phyloP scores from a whole-genome alignment of 1,139 yeast species.

The Scheffersomyces cryptocercus region DNA sequence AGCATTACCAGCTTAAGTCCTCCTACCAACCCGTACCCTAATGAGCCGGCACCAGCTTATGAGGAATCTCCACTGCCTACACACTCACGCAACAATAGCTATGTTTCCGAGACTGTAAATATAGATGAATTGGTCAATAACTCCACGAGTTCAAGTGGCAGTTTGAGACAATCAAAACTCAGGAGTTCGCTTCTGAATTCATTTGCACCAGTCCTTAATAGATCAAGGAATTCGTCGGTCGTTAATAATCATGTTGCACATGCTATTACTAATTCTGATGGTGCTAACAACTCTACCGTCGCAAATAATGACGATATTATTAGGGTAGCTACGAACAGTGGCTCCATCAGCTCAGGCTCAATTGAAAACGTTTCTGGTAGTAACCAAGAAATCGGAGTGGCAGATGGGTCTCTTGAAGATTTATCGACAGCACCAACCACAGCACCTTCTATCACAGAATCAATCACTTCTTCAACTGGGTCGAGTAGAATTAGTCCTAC shows the following conservation, averaged over 20 bases:
- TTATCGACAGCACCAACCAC: constrained; percentile 5
- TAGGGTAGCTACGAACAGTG: constrained; percentile 2
- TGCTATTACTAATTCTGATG: no score
- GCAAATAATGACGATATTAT: constrained; percentile 1
- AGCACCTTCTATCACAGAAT: background rate
- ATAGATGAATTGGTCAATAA: constrained; percentile 15
- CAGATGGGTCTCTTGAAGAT: constrained; percentile 2
- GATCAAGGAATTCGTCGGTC: background rate
- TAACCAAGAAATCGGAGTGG: background rate
- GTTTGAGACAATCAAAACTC: constrained; percentile 17
- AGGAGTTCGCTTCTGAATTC: constrained; percentile 26
- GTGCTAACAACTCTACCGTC: background rate
- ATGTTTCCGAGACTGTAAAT: constrained; percentile 5
- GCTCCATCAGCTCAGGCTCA: constrained; percentile 5
- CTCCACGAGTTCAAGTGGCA: background rate
- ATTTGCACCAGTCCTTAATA: constrained; percentile 18
- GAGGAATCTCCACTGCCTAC: constrained; percentile 14
- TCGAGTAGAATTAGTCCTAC: background rate
- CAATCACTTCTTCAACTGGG: background rate
- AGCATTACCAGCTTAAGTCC: constrained; percentile 20
- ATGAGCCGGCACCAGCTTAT: constrained; percentile 41
- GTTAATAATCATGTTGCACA: background rate
- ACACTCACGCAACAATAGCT: constrained; percentile 1
- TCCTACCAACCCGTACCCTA: constrained; percentile 12
- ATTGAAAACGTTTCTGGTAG: background rate